Conservation (phyloP, 306 rosid species). For the Casuarina cunninghamiana region DNA sequence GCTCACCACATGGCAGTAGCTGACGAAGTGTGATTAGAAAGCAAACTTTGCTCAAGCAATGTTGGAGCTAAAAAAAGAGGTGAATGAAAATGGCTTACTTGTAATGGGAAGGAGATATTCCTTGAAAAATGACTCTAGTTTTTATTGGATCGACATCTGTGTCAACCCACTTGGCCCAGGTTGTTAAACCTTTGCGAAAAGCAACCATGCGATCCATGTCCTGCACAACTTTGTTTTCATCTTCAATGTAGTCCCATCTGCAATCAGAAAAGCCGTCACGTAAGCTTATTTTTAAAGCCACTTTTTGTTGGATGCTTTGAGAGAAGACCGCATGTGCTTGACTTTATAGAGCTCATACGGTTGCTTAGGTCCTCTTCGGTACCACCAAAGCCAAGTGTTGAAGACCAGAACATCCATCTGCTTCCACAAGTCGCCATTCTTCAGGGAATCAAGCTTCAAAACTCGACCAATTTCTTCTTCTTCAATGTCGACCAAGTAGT, state of each 20-base stretch:
- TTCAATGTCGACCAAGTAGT: slow-evolving; percentile 62
- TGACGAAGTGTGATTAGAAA: too few relatives aligned
- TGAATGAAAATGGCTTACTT: slow-evolving; percentile 34
- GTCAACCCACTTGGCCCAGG: slow-evolving; percentile 76
- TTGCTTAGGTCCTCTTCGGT: slow-evolving; percentile 49
- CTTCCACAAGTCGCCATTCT: slow-evolving; percentile 58
- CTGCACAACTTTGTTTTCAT: slow-evolving; percentile 38
- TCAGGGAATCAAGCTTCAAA: slow-evolving; percentile 62
- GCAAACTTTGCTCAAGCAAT: background rate
- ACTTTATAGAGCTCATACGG: slow-evolving; percentile 44
- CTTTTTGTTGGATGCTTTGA: background rate
- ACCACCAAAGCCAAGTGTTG: slow-evolving; percentile 92
- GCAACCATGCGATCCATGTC: slow-evolving; percentile 78
- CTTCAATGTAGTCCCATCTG: slow-evolving; percentile 76
- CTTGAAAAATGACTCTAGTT: slow-evolving; percentile 62
- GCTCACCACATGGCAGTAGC: too few relatives aligned
- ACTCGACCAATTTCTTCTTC: slow-evolving; percentile 53
- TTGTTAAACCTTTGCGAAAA: slow-evolving; percentile 49
- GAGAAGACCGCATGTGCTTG: background rate
- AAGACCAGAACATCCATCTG: slow-evolving; percentile 62
- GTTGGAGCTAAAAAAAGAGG: background rate
- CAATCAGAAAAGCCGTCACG: slow-evolving; percentile 8
- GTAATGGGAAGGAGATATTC: slow-evolving; percentile 70
- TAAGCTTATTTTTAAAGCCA: background rate
- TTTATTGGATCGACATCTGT: slow-evolving; percentile 38